phyloP scores from a whole-genome alignment of 495 filamentous ascomycete species.

The Coniosporium apollinis region DNA sequence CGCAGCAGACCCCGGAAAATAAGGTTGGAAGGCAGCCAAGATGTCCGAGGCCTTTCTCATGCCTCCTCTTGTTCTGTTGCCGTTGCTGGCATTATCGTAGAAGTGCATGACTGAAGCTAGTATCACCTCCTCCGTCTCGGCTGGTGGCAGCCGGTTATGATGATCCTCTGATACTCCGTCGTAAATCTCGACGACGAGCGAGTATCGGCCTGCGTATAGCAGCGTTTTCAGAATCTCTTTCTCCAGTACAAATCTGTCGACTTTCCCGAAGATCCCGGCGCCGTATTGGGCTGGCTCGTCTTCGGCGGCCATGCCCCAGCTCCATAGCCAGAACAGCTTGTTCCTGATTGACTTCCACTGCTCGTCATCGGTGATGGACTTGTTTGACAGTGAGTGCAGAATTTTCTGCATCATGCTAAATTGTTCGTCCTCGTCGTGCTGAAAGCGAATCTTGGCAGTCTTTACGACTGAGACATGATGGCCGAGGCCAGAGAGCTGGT shows the following conservation, averaged over 20 bases:
- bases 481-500: slow-evolving; percentile 43
- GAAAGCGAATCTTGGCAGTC: slow-evolving; percentile 40
- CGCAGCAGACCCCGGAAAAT: slow-evolving; percentile 38
- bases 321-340: slow-evolving; percentile 64
- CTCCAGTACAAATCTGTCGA: slow-evolving; percentile 49
- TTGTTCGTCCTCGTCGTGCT: slow-evolving; percentile 47
- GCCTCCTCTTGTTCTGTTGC: slow-evolving; percentile 65
- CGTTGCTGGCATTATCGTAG: slow-evolving; percentile 85
- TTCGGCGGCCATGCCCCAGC: slow-evolving; percentile 46
- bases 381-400: slow-evolving; percentile 24
- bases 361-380: slow-evolving; percentile 35
- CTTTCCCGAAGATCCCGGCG: slow-evolving; percentile 52
- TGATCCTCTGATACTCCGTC: neutral
- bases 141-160: slow-evolving; percentile 29
- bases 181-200: neutral
- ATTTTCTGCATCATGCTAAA: slow-evolving; percentile 43
- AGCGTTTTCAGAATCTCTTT: slow-evolving; percentile 59
- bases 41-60: slow-evolving; percentile 74
- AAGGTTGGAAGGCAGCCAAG: slow-evolving; percentile 55
- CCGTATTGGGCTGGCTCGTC: slow-evolving; percentile 15
- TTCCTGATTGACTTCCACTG: slow-evolving; percentile 51
- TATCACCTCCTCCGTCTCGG: slow-evolving; percentile 46
- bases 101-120: slow-evolving; percentile 49
- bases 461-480: slow-evolving; percentile 40
- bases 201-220: slow-evolving; percentile 33